Base-by-base conservation (phyloP, 805 yeast species). In the Scheffersomyces amazonensis region DNA sequence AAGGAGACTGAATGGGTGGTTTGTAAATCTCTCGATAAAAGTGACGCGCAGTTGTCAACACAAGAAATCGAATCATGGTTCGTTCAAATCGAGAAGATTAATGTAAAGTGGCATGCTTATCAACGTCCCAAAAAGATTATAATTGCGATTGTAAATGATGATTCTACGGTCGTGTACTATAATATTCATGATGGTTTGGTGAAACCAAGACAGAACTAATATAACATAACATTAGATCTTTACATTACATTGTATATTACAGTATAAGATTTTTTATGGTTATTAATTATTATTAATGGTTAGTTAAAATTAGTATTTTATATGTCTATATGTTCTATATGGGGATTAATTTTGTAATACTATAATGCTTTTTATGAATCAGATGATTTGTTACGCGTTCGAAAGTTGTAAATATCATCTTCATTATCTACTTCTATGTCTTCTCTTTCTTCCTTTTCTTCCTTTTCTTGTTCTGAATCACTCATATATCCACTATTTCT, bases 131-230 rank as follows among this genome's bases (percentile, higher is more conserved):
- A 57, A 31, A 60, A 80, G 40, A 44, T 84, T 2, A 62, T 81
- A 0, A 44, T 79, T 21, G 89, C 77, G 0, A 63, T 83, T 6
- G 71, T 76, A 2, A 80, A 76, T 47, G 73, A 73, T 39, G 93
- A 84, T 53, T 82, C 87, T 2, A 80, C 89, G 0, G 69, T 81
- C 15, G 82, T 82, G n/a, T 84, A 79, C 48, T 83, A 84, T 55
- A 75, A 76, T 53, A 67, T 81, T 13, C 78, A 81, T 54, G 79
- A 78, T 48, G 90, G 90, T 3, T 58, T 83, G 8, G 77, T 71
- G 23, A 78, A 78, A 53, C 90, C 90, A 1, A 69, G 75, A 41
- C 77, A 74, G 49, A 77, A 76, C 44, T 78, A 48, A 53, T 24
- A 7, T n/a, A n/a, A n/a, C n/a, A n/a, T n/a, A n/a, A n/a, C n/a